A percentile compares a stretch with the other conserved stretches of the same genome.
These are phyloP conservation scores for Septoria petroselini DNA, from an alignment of 2,329 filamentous ascomycete genomes.

Conservation along the genomic window DNA sequence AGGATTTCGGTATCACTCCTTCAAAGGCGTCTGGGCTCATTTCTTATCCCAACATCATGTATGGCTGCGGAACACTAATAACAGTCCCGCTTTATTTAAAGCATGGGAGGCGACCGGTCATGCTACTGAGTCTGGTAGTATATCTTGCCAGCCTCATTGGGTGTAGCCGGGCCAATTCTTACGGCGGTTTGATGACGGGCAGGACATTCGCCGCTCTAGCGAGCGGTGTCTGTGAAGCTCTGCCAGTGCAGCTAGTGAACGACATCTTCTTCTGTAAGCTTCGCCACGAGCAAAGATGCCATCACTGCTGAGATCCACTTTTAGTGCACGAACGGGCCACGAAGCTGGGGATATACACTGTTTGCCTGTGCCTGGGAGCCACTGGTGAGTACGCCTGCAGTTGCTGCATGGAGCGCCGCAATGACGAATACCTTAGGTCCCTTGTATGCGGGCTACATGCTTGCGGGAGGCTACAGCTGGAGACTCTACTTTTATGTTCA, in stretches of 20 bases:
- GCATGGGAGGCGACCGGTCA: constrained; percentile 44
- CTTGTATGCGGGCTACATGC: constrained; percentile 60
- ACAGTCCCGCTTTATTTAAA: constrained; percentile 59
- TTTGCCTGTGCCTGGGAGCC: constrained; percentile 55
- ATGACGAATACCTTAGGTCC: constrained; percentile 39
- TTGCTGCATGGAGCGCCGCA: no score
- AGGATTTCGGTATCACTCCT: constrained; percentile 52
- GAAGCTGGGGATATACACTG: constrained; percentile 59
- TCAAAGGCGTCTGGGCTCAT: constrained; percentile 55
- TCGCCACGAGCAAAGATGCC: background rate
- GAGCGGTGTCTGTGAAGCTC: constrained; percentile 47
- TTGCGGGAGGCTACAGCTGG: constrained; percentile 56
- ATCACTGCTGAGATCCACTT: constrained; percentile 14
- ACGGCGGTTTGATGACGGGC: constrained; percentile 43
- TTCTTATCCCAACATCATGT: constrained; percentile 60
- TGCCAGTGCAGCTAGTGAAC: constrained; percentile 50
- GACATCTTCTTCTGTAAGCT: constrained; percentile 45
- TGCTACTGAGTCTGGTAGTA: constrained; percentile 43
- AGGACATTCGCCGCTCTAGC: constrained; percentile 46
- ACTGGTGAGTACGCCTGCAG: constrained; percentile 36
- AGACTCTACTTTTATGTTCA: constrained; percentile 61
- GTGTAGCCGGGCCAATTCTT: constrained; percentile 42
- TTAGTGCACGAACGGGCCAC: constrained; percentile 45
- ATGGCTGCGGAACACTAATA: constrained; percentile 56
- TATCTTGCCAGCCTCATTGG: constrained; percentile 46